A percentile compares a stretch with the other conserved stretches of the same genome.
Conservation (phyloP, 306 rosid species). For the Sphenostylis stenocarpa region DNA sequence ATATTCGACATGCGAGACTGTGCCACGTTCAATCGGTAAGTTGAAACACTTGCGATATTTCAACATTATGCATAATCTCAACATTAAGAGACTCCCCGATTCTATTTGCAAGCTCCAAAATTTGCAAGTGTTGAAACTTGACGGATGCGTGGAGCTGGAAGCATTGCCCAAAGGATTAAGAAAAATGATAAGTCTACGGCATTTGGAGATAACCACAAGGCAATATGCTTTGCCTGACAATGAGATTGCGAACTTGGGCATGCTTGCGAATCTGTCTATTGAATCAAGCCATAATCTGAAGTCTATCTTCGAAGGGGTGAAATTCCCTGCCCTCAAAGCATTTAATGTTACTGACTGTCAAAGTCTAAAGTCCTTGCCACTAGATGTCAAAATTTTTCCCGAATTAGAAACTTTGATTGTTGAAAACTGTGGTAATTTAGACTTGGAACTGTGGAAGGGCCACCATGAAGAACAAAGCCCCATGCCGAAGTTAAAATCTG, state of each 20-base stretch:
- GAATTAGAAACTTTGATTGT: background rate
- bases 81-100: background rate
- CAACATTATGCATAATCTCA: rapidly evolving
- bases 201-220: background rate
- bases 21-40: background rate
- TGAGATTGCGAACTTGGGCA: background rate
- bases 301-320: background rate
- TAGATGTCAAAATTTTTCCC: background rate
- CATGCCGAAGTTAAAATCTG: background rate
- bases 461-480: background rate
- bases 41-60: background rate
- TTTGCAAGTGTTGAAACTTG: background rate
- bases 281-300: background rate
- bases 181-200: too few species aligned
- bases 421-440: background rate
- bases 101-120: background rate
- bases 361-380: background rate
- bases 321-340: background rate
- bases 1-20: background rate
- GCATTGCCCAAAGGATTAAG: background rate
- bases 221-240: background rate
- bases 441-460: background rate
- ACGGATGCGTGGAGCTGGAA: background rate
- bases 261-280: rapidly evolving
- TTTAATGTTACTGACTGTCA: rapidly evolving